These are phyloP conservation scores for Leptosphaerulina australis DNA, from an alignment of 2,329 filamentous ascomycete genomes.

Conservation along the genomic window DNA sequence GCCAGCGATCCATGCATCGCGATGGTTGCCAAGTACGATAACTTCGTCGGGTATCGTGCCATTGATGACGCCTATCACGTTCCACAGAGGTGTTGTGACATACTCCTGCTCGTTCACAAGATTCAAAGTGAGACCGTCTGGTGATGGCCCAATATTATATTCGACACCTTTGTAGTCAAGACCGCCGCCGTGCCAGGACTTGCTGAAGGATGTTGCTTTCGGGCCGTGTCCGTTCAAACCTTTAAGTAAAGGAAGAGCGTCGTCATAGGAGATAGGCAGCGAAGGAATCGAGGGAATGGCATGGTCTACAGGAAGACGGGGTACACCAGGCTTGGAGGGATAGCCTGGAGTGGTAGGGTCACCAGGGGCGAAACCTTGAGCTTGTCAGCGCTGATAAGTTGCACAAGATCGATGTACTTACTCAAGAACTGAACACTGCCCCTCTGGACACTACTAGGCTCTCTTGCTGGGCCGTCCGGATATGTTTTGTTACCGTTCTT, in stretches of 20 bases:
- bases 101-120: conserved; percentile 59
- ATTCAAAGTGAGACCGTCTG: conserved; percentile 65
- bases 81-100: conserved; percentile 60
- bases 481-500: conserved; percentile 80
- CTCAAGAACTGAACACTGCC: conserved; percentile 74
- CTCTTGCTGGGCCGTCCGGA: conserved; percentile 82
- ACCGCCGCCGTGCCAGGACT: conserved; percentile 74
- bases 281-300: conserved; percentile 86
- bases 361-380: conserved; percentile 63
- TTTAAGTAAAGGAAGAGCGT: conserved; percentile 85
- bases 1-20: conserved; percentile 89
- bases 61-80: conserved; percentile 91
- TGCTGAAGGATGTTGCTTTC: conserved; percentile 73
- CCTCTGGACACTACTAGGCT: conserved; percentile 87
- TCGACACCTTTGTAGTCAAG: conserved; percentile 79
- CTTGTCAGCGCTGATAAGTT: conserved; percentile 17
- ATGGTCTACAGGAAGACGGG: conserved; percentile 71
- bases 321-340: conserved; percentile 86
- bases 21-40: conserved; percentile 87
- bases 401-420: conserved; percentile 28
- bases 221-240: conserved; percentile 89
- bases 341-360: conserved; percentile 94
- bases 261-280: conserved; percentile 84
- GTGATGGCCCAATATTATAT: conserved; percentile 85
- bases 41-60: conserved; percentile 85